Percentiles rank a stretch among this genome's conserved stretches.
Evolutionary conservation across 331 rosid species (phyloP).

Genomic region (Erythrophleum ivorense): DNA sequence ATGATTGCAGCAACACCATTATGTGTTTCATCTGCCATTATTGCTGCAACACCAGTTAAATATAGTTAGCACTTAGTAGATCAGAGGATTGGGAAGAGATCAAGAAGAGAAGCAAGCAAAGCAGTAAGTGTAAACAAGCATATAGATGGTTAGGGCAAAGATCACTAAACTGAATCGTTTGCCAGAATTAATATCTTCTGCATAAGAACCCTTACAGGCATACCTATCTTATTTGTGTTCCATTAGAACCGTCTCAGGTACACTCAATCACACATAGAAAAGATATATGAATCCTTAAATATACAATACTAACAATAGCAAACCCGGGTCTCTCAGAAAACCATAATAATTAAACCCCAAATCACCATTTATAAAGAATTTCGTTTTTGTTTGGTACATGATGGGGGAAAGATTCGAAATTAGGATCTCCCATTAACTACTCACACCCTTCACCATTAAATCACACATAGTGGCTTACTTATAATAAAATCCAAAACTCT

Average conservation of each 20-base stretch:
- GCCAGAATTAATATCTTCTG: background rate
- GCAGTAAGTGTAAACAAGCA: background rate
- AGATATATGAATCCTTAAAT: background rate
- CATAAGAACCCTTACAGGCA: background rate
- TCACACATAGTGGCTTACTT: background rate
- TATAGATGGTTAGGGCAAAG: background rate
- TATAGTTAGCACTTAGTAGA: background rate
- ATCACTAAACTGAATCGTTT: background rate
- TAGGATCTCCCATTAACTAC: background rate
- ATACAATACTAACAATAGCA: background rate
- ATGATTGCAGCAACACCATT: constrained; percentile 35
- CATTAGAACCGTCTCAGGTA: background rate
- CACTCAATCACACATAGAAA: background rate
- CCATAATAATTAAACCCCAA: background rate
- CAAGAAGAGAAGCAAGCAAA: background rate
- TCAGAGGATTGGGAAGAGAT: background rate
- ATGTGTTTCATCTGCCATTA: constrained; percentile 50
- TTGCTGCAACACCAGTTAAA: constrained; percentile 34
- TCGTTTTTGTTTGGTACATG: too few species aligned
- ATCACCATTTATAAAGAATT: background rate
- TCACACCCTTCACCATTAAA: background rate
- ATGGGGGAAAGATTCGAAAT: background rate
- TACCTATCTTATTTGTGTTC: background rate
- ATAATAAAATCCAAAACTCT: background rate
- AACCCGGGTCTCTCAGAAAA: background rate